Conservation (phyloP, 352 stramenopile species). For the Peronospora tabacina region DNA sequence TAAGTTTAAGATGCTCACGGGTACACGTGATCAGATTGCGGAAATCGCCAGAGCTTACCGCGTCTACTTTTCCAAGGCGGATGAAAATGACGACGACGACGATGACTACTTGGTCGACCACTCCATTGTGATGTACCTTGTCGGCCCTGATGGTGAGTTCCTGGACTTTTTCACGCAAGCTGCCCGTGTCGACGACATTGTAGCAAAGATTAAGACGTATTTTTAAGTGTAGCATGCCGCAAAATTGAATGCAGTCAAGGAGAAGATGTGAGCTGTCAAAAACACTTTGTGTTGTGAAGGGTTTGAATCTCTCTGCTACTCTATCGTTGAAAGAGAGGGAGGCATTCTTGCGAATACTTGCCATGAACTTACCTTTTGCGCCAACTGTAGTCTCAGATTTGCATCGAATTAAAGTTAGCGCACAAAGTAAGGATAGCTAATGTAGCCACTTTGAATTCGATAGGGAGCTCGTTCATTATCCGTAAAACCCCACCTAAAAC, state of each 20-base stretch:
- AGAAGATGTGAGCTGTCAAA: neutral
- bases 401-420: too few species aligned
- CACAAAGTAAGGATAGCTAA: too few species aligned
- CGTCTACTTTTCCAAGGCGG: conserved; percentile 97
- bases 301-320: too few species aligned
- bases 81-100: conserved; percentile 91
- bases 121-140: conserved; percentile 99
- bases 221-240: conserved; percentile 25
- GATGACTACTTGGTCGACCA: conserved; percentile 99
- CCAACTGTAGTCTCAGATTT: too few species aligned
- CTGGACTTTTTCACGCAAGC: conserved; percentile 99
- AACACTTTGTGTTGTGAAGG: neutral
- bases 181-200: conserved; percentile 91
- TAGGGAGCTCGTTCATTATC: too few species aligned
- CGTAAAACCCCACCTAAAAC: too few species aligned
- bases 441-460: too few species aligned
- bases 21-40: conserved; percentile 92
- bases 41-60: conserved; percentile 97
- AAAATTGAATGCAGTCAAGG: neutral
- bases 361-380: too few species aligned
- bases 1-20: conserved; percentile 85
- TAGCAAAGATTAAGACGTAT: conserved; percentile 88
- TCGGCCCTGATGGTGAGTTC: conserved; percentile 94
- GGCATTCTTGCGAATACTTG: too few species aligned
- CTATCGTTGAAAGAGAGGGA: too few species aligned